Conservation (phyloP, 192 early-diverging fungal species). For the Kickxella alabastrina region DNA sequence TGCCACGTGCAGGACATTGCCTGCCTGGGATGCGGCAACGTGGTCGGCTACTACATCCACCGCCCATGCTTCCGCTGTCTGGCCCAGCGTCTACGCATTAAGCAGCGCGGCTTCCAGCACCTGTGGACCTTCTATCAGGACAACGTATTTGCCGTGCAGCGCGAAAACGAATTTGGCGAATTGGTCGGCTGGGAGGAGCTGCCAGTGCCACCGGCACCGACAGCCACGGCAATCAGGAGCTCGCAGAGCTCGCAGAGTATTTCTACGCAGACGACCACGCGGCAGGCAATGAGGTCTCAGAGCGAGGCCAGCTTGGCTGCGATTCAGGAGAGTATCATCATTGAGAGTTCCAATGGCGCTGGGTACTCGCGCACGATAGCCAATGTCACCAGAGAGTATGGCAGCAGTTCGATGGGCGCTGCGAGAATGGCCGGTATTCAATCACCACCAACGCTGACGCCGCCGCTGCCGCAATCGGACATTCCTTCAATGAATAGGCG, state of each 20-base stretch:
- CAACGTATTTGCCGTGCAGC: slow-evolving; percentile 38
- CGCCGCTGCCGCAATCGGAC: not conserved
- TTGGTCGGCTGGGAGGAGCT: slow-evolving; percentile 39
- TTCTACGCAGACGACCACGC: not conserved
- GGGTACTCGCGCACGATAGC: not conserved
- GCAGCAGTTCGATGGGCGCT: not conserved
- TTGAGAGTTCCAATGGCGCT: not conserved
- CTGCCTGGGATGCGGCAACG: slow-evolving; percentile 47
- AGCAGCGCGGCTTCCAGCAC: slow-evolving; percentile 49
- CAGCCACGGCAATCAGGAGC: slow-evolving; percentile 7
- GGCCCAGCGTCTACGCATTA: slow-evolving; percentile 47
- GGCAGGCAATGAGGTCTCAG: not conserved
- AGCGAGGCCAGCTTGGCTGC: not conserved
- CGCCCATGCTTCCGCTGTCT: slow-evolving; percentile 48
- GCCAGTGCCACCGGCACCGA: slow-evolving; percentile 26
- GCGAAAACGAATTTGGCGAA: slow-evolving; percentile 34
- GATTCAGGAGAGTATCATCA: not conserved
- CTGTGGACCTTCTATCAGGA: slow-evolving; percentile 52
- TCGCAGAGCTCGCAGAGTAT: not conserved
- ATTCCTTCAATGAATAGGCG: too few species aligned
- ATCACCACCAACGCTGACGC: too few species aligned
- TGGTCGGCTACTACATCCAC: slow-evolving; percentile 49
- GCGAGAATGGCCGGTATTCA: too few species aligned
- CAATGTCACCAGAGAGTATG: not conserved
- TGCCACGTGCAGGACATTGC: slow-evolving; percentile 51